Base-by-base conservation (phyloP, 257 asterid genomes). In the Nicotiana undulata region DNA sequence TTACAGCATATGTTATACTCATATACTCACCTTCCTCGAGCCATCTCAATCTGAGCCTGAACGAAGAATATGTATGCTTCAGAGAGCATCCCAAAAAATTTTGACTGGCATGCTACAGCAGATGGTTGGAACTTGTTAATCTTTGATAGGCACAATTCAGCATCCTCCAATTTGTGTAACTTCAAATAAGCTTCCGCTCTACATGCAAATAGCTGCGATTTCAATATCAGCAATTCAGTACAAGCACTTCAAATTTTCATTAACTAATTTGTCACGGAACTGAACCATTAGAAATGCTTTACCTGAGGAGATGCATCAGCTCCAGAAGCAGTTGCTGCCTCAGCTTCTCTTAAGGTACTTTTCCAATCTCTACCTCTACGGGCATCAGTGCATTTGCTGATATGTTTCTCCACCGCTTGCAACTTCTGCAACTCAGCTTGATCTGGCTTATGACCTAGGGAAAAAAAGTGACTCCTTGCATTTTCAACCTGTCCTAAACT, bases 271-370 rank as follows among this genome's bases (percentile, higher is more conserved):
- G 3, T 59, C 49, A 80, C 34, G 13, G 22, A 65, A 58, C 31
- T 68, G 70, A 67, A 6, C 28, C 60, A 32, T 9, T 83, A 60
- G 55, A 76, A 79, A 32, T 31, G 26, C 76, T 80, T 55, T 75
- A 92, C 98, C 97, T 91, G 97, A 81, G 97, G 93, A 52, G 97
- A 91, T 51, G 86, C 74, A 85, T 87, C 92, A 29, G 93, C 97
- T 59, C 98, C 98, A 34, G 92, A 88, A 74, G 89, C 85, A 81
- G 90, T 88, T 82, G 94, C 92, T 32, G 89, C 90, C 79, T 92
- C 95, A 18, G 84, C 92, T 85, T 93, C 98, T 82, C 87, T 87
- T 80, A 92, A 80, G 0, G 82, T 80, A 68, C 86, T 86, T 78
- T 70, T 89, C 98, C 98, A 95, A 58, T 95, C 96, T 22, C 88